Evolutionary conservation across 495 filamentous ascomycete genomes (phyloP).

Genomic region (Tuber umbilicatum): DNA sequence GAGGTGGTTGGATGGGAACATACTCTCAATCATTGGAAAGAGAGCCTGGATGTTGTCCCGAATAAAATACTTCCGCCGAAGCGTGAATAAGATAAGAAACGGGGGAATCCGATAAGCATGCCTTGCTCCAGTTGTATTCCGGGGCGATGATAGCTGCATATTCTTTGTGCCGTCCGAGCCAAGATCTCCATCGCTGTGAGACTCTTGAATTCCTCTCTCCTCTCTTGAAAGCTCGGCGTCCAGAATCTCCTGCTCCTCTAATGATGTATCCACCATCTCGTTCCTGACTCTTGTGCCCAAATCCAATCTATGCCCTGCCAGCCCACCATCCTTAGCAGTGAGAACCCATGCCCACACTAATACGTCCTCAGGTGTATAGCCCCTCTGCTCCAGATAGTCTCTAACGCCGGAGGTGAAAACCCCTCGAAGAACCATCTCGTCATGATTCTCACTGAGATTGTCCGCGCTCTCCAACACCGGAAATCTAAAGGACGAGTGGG

Average conservation of each 20-base stretch:
- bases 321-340: slow-evolving; percentile 43
- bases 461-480: background rate
- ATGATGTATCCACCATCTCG: background rate
- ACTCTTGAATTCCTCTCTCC: background rate
- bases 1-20: slow-evolving; percentile 43
- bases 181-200: background rate
- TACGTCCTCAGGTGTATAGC: slow-evolving; percentile 50
- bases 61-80: slow-evolving; percentile 47
- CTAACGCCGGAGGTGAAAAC: slow-evolving; percentile 44
- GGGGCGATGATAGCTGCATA: background rate
- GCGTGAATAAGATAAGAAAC: slow-evolving; percentile 50
- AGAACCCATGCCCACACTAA: slow-evolving; percentile 56
- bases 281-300: slow-evolving; percentile 10
- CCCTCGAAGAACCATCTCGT: slow-evolving; percentile 41
- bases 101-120: slow-evolving; percentile 42
- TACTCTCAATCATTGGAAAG: slow-evolving; percentile 35
- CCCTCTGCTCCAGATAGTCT: slow-evolving; percentile 43
- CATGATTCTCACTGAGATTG: background rate
- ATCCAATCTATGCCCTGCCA: slow-evolving; percentile 47
- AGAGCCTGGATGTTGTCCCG: slow-evolving; percentile 46
- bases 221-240: background rate
- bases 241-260: background rate
- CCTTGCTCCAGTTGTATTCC: background rate
- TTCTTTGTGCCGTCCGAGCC: background rate
- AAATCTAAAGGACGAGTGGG: slow-evolving; percentile 2